Evolutionary conservation across 2,329 filamentous ascomycete genomes (phyloP), one percentile per base, ranked within the genome.

Genomic region (Sporothrix sp.): DNA sequence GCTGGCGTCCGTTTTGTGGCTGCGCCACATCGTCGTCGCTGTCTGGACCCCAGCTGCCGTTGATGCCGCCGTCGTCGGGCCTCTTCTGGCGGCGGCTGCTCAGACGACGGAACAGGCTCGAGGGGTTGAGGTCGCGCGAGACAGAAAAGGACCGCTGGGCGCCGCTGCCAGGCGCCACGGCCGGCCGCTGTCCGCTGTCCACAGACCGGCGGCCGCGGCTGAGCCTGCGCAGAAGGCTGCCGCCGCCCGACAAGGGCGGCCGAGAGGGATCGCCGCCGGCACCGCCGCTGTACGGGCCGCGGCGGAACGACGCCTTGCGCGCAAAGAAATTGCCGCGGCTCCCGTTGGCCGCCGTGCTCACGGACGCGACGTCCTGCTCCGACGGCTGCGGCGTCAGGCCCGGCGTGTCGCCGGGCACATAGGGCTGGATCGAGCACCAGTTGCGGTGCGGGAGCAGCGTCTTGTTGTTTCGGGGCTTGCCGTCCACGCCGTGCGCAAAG

Each of bases 381-480:
- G 76, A 72, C 8, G 64, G 66, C 25, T 72, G 75, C 3, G 87
- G 87, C 1, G 84, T 82, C 3, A 76, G 73, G 1, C 81, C 79
- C 11, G 89, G 89, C 1, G 87, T 94, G 30, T 70, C 72, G 3
- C 87, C 87, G 2, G 90, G 89, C 9, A 79, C 72, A 68, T 95
- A 97, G 62, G 86, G 77, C 48, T 86, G 79, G 59, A 98, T 95
- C 3, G 88, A 87, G 65, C 91, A 97, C 87, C 91, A 98, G 64
- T 98, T 98, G 28, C 93, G 79, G 53, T 93, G 84, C 18, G 90
- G 90, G 9, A 97, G 73, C 2, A 98, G 72, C 54, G 84, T 82
- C 61, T 88, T 94, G 65, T 98, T 98, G 67, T 95, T 97, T 55
- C 93, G 79, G 18, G 82, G 75, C 65, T 88, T 94, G 36, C 87